Evolutionary conservation across 1,284 basidiomycete species (phyloP), one percentile per base, ranked within the genome.

Genomic region (Cerrena zonata): DNA sequence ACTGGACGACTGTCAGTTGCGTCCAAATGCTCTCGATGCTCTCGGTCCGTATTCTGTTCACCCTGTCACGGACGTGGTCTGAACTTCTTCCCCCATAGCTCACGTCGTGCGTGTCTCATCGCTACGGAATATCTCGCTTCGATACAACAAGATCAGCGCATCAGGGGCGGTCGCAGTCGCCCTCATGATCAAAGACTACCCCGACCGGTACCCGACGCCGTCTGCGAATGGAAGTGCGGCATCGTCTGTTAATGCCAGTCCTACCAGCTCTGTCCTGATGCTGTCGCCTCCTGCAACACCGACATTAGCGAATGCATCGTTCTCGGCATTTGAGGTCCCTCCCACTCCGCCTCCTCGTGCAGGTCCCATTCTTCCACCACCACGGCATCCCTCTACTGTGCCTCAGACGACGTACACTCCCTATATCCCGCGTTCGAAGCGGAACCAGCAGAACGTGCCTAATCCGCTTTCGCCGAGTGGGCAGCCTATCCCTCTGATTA

Each of bases 141-240:
- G 93, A 23, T 79, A 90, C 48, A 95, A 96, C 67, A 82, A 81
- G 47, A 95, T 96, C 58, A 82, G 78, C 36, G 77, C 83, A 0
- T 79, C 86, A 0, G 91, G 91, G 21, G 91, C 88, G 1, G 91
- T 96, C 2, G 87, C 91, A 0, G 75, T 97, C n/a, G 92, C 93
- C 0, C 77, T 95, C 47, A 94, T 96, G 90, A 92, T 96, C 56
- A 83, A 89, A 51, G 94, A 97, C 67, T 96, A 95, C 63, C 90
- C 91, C 2, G 90, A 94, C 59, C 75, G 82, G 44, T 74, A 83
- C 43, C 75, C 80, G n/a, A 60, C 48, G 27, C 56, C 49, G 2
- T 22, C 41, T 22, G 13, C 22, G 19, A 58, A 58, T n/a, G 61
- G 57, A 27, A 49, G 50, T 19, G 59, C 65, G 2, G 54, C 60